Base-by-base conservation (phyloP, 2,329 filamentous ascomycete species). In the Corinectria fuckeliana region DNA sequence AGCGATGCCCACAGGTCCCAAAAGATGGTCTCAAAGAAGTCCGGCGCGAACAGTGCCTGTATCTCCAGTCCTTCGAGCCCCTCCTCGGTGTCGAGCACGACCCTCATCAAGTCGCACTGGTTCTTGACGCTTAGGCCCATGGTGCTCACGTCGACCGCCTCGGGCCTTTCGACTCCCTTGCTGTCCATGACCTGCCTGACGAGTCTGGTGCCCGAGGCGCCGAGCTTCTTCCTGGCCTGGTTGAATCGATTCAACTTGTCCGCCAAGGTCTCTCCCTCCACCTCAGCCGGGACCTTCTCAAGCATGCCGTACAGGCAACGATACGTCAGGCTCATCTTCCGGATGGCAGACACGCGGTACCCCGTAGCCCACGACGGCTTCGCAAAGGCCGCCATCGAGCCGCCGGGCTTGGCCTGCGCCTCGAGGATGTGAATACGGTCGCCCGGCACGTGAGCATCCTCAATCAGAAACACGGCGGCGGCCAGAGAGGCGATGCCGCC, bases 61-160 rank as follows among this genome's bases (percentile, higher is more conserved):
- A 70, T 70, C 65, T 70, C 68, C 3, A 70, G 50, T 0, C 68
- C 68, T 13, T 70, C 68, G 2, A 70, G 23, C 32, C 68, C 63
- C 8, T 70, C 66, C 16, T 70, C 68, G 1, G 65, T 70, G 20
- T 70, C 68, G 1, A 70, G 64, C 16, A 70, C 68, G 1, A 70
- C 68, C 13, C 68, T 61, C 68, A 70, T 70, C 56, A 70, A 54
- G 41, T 70, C 68, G 16, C 68, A 70, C 16, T 70, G 68, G 57
- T 70, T 69, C 57, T 69, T 70, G 34, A 71, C 68, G 45, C 68
- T 70, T n/a, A 70, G 23, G 0, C 68, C 68, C 68, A 70, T 70
- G 18, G 68, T 67, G 21, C 34, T 68, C 30, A 71, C 63, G 5
- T 70, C 60, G 5, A 70, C 68, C 0, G 68, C 68, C 8, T 70